Conservation (phyloP, 2,329 filamentous ascomycete genomes). For the Coniosporium tulheliwenetii region DNA sequence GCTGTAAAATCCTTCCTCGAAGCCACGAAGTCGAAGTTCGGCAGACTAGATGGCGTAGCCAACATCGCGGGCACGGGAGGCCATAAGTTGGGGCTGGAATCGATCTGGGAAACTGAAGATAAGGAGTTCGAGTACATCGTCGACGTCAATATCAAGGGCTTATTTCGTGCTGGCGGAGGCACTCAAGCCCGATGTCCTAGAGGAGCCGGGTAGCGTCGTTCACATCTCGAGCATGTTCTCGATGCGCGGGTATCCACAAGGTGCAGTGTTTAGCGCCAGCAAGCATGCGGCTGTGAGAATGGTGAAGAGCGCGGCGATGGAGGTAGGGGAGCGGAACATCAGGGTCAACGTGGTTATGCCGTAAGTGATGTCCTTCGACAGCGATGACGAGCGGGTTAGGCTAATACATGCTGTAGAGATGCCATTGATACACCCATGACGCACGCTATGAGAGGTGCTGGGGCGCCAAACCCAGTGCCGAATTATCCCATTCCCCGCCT, state of each 20-base stretch:
- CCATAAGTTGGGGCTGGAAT: slow-evolving; percentile 14
- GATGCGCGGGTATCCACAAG: slow-evolving; percentile 25
- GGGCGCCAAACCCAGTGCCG: too few relatives aligned
- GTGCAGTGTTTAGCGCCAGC: slow-evolving; percentile 19
- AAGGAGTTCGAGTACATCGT: slow-evolving; percentile 24
- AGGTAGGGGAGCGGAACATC: slow-evolving; percentile 18
- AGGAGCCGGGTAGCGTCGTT: slow-evolving; percentile 19
- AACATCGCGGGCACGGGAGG: slow-evolving; percentile 34
- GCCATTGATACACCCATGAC: too few relatives aligned
- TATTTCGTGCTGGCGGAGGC: slow-evolving; percentile 11
- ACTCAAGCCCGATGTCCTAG: slow-evolving; percentile 16
- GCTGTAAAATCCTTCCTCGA: slow-evolving; percentile 9
- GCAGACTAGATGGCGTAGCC: slow-evolving; percentile 37
- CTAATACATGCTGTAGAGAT: too few relatives aligned
- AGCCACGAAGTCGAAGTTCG: slow-evolving; percentile 21
- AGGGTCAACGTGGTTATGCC: slow-evolving; percentile 19
- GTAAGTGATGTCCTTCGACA: slow-evolving; percentile 5
- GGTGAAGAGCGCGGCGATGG: slow-evolving; percentile 22
- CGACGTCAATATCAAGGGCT: slow-evolving; percentile 20
- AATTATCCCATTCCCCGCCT: neutral
- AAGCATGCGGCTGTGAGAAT: slow-evolving; percentile 27
- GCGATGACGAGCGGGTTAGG: too few relatives aligned
- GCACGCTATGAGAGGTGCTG: too few relatives aligned
- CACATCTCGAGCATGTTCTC: slow-evolving; percentile 35
- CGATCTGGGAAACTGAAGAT: slow-evolving; percentile 14